These are phyloP conservation scores for Botrytis fragariae DNA, from an alignment of 2,329 filamentous ascomycete genomes.

Conservation along the genomic window DNA sequence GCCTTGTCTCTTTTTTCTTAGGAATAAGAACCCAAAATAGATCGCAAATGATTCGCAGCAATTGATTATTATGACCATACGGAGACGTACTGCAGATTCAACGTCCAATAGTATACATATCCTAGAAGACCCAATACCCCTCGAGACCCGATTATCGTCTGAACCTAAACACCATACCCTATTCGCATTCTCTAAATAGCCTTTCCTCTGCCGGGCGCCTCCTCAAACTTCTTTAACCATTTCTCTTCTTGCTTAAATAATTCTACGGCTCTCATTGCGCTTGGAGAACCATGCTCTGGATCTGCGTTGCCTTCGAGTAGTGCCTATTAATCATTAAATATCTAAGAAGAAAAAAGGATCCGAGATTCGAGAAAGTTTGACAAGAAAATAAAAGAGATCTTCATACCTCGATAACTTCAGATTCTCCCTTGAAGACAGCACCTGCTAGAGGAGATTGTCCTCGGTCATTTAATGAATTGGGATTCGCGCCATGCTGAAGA, in stretches of 20 bases:
- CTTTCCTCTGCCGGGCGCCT: constrained; percentile 49
- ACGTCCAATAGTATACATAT: neutral
- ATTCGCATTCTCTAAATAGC: constrained; percentile 26
- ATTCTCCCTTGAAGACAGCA: constrained; percentile 70
- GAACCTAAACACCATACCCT: neutral
- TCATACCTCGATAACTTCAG: constrained; percentile 57
- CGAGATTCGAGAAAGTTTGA: neutral
- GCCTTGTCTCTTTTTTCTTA: neutral
- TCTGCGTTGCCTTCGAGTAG: constrained; percentile 54
- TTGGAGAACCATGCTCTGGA: constrained; percentile 51
- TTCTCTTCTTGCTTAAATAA: constrained; percentile 53
- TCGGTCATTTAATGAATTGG: constrained; percentile 65
- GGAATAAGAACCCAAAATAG: neutral
- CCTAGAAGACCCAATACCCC: neutral
- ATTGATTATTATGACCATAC: neutral
- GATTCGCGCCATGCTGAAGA: constrained; percentile 60
- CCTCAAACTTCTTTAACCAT: constrained; percentile 51
- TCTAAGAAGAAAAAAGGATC: fast-evolving
- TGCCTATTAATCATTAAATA: constrained; percentile 49
- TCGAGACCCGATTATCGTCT: neutral
- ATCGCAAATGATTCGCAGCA: neutral
- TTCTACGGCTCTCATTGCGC: constrained; percentile 48
- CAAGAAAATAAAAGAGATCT: neutral
- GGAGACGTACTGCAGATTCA: neutral
- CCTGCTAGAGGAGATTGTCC: constrained; percentile 69